Evolutionary conservation across 2,329 filamentous ascomycete genomes (phyloP), one percentile per base, ranked within the genome.

Genomic region (Hymenoscyphus linearis): DNA sequence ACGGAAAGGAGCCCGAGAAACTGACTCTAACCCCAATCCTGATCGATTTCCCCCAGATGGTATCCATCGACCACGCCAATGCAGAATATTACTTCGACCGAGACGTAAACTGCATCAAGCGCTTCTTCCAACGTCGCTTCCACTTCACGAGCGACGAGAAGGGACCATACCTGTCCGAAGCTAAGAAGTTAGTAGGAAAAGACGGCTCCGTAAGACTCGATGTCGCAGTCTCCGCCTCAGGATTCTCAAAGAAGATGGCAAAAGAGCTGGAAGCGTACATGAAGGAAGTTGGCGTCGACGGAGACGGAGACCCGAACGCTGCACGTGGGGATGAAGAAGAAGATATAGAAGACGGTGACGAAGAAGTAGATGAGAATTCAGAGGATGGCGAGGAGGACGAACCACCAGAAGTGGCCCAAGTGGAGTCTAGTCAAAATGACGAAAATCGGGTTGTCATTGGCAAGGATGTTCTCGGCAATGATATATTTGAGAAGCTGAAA

Each of bases 41-140:
- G 53, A 99, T 99, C 70, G 96, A 99, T 77, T 99, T 99, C 72
- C 95, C 95, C 0, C 95, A 99, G 74, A 98, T 97, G 89, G 86
- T 99, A 2, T 98, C 93, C 0, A 91, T 96, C 73, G 91, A 96
- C 68, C 95, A 99, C 72, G 77, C 81, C 37, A 97, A 99, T 71
- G 96, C 95, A 18, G 89, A 96, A 72, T 96, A 93, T 84, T 98
- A 99, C 76, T 99, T 99, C 74, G 90, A 98, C 73, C 87, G 95
- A 65, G 95, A 99, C 70, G 93, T 99, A 14, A 86, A 90, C 65
- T 99, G 96, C 75, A 88, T 99, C 70, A 98, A 97, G 77, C 86
- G 90, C 35, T 99, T 96, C 75, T 99, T 99, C 72, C 82, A 90
- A 71, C 83, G 93, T 25, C 85, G 91, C 34, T 99, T 96, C 75